These are phyloP conservation scores for Neophaeococcomyces mojaviensis DNA, from an alignment of 2,329 filamentous ascomycete species.

Conservation along the genomic window DNA sequence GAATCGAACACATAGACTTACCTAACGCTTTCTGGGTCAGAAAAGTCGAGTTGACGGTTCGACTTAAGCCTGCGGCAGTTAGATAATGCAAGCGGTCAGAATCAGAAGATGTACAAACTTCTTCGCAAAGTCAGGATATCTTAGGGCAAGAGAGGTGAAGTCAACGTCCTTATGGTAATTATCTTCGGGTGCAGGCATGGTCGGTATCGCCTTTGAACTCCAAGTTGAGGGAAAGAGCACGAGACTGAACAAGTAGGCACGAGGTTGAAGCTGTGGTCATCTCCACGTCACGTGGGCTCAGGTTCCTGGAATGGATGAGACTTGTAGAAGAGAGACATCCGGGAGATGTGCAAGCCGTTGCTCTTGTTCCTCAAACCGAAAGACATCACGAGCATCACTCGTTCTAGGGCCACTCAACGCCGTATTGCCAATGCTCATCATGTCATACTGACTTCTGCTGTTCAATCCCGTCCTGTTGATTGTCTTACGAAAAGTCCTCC, in stretches of 20 bases:
- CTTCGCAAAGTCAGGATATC: slow-evolving; percentile 54
- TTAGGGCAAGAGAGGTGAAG: slow-evolving; percentile 53
- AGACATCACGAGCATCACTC: no score
- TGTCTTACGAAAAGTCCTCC: slow-evolving; percentile 57
- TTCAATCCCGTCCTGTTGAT: background rate
- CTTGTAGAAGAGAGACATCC: no score
- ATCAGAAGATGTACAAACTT: slow-evolving; percentile 36
- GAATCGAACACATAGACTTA: slow-evolving; percentile 34
- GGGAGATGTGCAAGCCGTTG: no score
- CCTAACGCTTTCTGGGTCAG: slow-evolving; percentile 66
- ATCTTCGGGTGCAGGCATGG: slow-evolving; percentile 18
- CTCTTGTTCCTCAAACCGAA: no score
- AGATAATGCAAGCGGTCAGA: background rate
- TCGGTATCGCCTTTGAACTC: no score
- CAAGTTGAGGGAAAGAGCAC: background rate
- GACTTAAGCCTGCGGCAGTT: slow-evolving; percentile 38
- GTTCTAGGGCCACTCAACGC: no score
- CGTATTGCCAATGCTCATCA: no score
- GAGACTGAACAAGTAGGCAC: no score
- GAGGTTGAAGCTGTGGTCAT: no score
- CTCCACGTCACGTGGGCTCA: no score
- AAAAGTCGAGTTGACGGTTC: slow-evolving; percentile 67
- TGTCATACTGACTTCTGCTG: background rate
- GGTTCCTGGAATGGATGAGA: no score
- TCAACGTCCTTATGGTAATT: slow-evolving; percentile 38